Conservation (phyloP, 139 green algal genomes). For the Chlorella sp. region DNA sequence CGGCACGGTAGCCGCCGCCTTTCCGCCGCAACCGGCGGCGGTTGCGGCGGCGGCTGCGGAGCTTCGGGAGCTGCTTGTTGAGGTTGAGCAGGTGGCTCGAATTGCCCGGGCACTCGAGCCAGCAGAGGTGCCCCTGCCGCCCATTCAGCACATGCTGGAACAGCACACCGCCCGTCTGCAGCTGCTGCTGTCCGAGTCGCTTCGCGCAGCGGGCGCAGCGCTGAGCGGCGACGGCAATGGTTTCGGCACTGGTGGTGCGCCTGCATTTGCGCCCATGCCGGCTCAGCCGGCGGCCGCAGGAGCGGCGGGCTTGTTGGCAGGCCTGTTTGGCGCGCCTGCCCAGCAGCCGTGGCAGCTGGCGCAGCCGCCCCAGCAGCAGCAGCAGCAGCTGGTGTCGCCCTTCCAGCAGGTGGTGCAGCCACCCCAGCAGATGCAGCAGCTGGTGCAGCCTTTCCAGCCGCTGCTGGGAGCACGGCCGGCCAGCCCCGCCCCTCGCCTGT, state of each 20-base stretch:
- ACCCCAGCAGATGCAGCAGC: neutral
- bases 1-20: neutral
- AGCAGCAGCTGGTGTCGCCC: neutral
- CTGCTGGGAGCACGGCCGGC: neutral
- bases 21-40: neutral
- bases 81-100: too few relatives aligned
- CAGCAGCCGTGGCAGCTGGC: neutral
- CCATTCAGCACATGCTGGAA: too few relatives aligned
- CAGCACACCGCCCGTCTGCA: too few relatives aligned
- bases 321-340: neutral
- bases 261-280: neutral
- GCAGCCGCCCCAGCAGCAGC: neutral
- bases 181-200: too few relatives aligned
- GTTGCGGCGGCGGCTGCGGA: too few relatives aligned
- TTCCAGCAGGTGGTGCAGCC: neutral
- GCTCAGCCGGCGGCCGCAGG: neutral
- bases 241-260: neutral
- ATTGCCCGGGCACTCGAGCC: too few relatives aligned
- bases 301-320: too few relatives aligned
- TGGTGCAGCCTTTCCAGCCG: too few relatives aligned
- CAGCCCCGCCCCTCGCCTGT: neutral
- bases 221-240: too few relatives aligned
- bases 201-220: too few relatives aligned
- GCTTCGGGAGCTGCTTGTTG: too few relatives aligned
- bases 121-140: too few relatives aligned